phyloP scores from a whole-genome alignment of 2,329 filamentous ascomycete genomes.

The Metarhizium sp. region DNA sequence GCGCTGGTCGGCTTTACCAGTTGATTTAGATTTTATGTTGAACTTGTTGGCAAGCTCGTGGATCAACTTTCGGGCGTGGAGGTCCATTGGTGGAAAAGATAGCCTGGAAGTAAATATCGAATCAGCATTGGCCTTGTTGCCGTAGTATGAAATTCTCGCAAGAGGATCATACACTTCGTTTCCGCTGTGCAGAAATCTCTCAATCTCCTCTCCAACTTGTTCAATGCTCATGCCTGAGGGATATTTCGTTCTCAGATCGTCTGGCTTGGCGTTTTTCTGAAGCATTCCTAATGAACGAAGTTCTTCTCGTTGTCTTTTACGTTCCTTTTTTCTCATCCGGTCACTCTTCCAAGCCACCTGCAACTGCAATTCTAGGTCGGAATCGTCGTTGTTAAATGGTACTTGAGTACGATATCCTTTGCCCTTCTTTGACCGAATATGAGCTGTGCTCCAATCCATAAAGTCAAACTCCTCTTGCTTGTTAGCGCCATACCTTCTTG shows the following conservation, averaged over 20 bases:
- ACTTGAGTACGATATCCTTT: constrained; percentile 51
- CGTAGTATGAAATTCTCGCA: neutral
- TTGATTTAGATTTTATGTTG: constrained; percentile 75
- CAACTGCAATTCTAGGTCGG: constrained; percentile 54
- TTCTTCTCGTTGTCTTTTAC: constrained; percentile 61
- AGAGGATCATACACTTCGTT: constrained; percentile 47
- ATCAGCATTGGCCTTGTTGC: constrained; percentile 4
- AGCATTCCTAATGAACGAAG: constrained; percentile 57
- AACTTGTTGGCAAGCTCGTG: constrained; percentile 71
- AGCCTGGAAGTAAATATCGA: constrained; percentile 37
- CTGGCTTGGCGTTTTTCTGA: constrained; percentile 44
- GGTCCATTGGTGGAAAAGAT: constrained; percentile 75
- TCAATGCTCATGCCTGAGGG: constrained; percentile 59
- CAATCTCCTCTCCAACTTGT: constrained; percentile 64
- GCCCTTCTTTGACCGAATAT: constrained; percentile 49
- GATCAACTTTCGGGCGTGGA: constrained; percentile 63
- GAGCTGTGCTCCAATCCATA: constrained; percentile 72
- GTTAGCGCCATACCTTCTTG: neutral
- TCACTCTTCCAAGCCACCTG: constrained; percentile 56
- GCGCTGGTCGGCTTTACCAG: constrained; percentile 61
- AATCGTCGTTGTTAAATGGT: constrained; percentile 49
- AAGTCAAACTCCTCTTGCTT: constrained; percentile 65
- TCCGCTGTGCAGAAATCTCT: constrained; percentile 55
- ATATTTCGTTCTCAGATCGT: constrained; percentile 63
- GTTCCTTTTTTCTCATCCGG: constrained; percentile 59